Conservation (phyloP, 306 rosid species). For the Acacia acuminata region DNA sequence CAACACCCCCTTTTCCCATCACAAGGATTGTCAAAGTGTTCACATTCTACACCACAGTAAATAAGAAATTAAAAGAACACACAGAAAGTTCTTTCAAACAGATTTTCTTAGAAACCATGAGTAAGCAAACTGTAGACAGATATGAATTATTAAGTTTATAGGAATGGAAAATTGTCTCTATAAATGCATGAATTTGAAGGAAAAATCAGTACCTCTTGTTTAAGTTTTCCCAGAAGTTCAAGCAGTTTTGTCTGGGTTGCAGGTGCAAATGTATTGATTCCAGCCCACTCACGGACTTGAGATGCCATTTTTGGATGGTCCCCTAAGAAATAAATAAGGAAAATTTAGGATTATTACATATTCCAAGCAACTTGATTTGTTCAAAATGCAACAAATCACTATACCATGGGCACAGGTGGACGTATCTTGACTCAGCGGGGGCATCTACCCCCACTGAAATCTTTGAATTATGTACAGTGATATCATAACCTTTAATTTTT, state of each 20-base stretch:
- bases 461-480: neutral
- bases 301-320: constrained; percentile 6
- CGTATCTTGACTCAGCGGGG: neutral
- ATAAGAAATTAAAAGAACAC: constrained; percentile 2
- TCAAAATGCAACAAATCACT: neutral
- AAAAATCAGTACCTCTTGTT: constrained; percentile 54
- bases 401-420: neutral
- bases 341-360: neutral
- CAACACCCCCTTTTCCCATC: constrained; percentile 84
- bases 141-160: neutral
- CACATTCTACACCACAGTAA: constrained; percentile 49
- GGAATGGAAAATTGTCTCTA: neutral
- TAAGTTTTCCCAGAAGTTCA: constrained; percentile 61
- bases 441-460: neutral
- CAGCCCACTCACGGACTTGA: constrained; percentile 63
- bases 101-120: neutral
- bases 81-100: neutral
- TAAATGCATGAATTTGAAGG: constrained; percentile 4
- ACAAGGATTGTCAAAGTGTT: constrained; percentile 73
- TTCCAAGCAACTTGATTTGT: neutral
- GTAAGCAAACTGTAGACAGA: neutral
- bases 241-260: constrained; percentile 73
- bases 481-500: neutral
- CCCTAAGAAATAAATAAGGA: neutral
- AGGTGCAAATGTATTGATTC: constrained; percentile 65